phyloP scores from a whole-genome alignment of 2,329 filamentous ascomycete genomes.

The Ceratocystis papillata region DNA sequence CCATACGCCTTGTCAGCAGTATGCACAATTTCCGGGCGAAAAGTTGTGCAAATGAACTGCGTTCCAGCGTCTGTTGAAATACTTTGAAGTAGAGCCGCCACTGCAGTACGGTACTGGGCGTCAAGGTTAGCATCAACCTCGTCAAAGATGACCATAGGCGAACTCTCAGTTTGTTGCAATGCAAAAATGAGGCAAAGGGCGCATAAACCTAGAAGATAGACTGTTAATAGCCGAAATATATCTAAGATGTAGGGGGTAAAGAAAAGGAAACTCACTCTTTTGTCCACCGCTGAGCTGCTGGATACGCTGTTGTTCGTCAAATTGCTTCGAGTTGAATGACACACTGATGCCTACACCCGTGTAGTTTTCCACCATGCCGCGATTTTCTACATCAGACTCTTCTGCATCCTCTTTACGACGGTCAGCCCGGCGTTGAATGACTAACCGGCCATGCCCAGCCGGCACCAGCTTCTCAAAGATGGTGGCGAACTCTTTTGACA shows the following conservation, averaged over 20 bases:
- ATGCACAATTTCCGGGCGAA: slow-evolving; percentile 88
- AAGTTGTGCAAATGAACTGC: slow-evolving; percentile 97
- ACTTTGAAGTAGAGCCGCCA: slow-evolving; percentile 75
- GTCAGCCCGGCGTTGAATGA: slow-evolving; percentile 87
- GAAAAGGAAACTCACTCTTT: slow-evolving; percentile 61
- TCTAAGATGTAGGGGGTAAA: background rate
- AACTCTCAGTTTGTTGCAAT: slow-evolving; percentile 95
- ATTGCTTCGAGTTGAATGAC: slow-evolving; percentile 93
- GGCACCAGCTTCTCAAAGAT: slow-evolving; percentile 95
- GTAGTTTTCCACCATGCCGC: slow-evolving; percentile 80
- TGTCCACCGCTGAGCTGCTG: slow-evolving; percentile 95
- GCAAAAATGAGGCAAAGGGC: slow-evolving; percentile 96
- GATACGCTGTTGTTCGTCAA: slow-evolving; percentile 93
- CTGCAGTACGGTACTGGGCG: slow-evolving; percentile 92
- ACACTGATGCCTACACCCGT: slow-evolving; percentile 93
- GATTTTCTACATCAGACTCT: slow-evolving; percentile 60
- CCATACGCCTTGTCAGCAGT: slow-evolving; percentile 98
- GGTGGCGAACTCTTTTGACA: slow-evolving; percentile 80
- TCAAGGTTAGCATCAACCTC: slow-evolving; percentile 98
- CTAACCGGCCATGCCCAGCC: slow-evolving; percentile 76
- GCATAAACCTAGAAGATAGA: slow-evolving; percentile 58
- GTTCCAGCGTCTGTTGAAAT: slow-evolving; percentile 57
- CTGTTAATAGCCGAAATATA: slow-evolving; percentile 26
- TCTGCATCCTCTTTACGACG: slow-evolving; percentile 45
- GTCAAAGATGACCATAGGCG: slow-evolving; percentile 97